Evolutionary conservation across 2,329 filamentous ascomycete species (phyloP).

Genomic region (Botryosphaeria agaves): DNA sequence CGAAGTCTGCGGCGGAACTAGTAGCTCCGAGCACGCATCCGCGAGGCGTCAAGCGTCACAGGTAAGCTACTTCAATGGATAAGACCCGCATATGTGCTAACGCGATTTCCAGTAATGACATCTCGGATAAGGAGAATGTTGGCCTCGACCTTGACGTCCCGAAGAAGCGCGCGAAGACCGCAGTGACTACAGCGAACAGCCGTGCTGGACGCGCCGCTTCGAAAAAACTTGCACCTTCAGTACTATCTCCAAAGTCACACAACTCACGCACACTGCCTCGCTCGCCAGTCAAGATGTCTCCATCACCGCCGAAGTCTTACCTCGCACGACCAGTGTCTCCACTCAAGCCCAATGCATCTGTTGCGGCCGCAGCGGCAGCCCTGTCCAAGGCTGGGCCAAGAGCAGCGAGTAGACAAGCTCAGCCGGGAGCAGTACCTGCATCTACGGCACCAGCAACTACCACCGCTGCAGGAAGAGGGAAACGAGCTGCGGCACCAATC

Average conservation of each 20-base stretch:
- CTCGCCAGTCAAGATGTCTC: conserved; percentile 26
- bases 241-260: conserved; percentile 68
- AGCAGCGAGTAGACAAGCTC: conserved; percentile 42
- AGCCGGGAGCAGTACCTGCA: conserved; percentile 24
- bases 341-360: conserved; percentile 12
- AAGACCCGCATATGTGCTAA: no score
- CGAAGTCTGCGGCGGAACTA: not conserved
- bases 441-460: conserved; percentile 13
- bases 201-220: conserved; percentile 15
- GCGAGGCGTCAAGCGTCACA: conserved; percentile 13
- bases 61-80: no score
- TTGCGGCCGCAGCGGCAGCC: conserved; percentile 3
- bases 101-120: no score
- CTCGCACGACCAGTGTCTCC: conserved; percentile 44
- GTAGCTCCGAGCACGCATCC: conserved; percentile 1
- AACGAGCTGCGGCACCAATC: conserved; percentile 18
- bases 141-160: conserved; percentile 40
- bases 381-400: conserved; percentile 35
- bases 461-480: conserved; percentile 6
- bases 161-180: conserved; percentile 42
- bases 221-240: conserved; percentile 23
- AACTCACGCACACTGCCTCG: conserved; percentile 55
- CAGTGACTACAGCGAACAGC: conserved; percentile 11
- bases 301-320: conserved; percentile 39
- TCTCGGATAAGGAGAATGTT: conserved; percentile 65